Evolutionary conservation across 495 filamentous ascomycete genomes (phyloP).

Genomic region (Aspergillus avenaceus): DNA sequence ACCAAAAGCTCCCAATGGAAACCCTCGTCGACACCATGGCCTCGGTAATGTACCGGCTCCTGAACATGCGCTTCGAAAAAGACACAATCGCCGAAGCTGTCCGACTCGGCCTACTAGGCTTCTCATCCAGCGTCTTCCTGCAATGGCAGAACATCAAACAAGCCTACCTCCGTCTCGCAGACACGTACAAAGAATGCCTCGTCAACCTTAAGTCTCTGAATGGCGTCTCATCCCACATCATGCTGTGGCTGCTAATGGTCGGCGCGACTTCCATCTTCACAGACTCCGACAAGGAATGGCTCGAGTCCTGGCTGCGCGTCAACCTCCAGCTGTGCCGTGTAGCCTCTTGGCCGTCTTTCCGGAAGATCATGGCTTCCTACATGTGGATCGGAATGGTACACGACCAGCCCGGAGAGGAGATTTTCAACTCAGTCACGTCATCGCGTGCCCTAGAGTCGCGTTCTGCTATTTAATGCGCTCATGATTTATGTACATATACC

Average conservation of each 20-base stretch:
- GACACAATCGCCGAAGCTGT: constrained; percentile 29
- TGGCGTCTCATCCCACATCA: constrained; percentile 3
- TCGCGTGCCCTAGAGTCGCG: not conserved
- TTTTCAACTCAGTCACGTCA: not conserved
- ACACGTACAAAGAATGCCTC: constrained; percentile 12
- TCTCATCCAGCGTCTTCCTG: constrained; percentile 34
- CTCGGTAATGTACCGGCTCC: constrained; percentile 39
- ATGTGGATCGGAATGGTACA: not conserved
- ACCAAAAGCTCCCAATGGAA: constrained; percentile 20
- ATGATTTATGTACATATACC: too few relatives aligned
- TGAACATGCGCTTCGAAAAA: constrained; percentile 22
- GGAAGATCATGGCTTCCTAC: not conserved
- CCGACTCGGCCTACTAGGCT: constrained; percentile 36
- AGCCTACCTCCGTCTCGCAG: constrained; percentile 22
- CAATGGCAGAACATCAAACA: constrained; percentile 27
- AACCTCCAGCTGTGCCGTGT: not conserved
- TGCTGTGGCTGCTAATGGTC: constrained; percentile 35
- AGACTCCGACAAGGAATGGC: not conserved
- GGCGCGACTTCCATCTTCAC: constrained; percentile 29
- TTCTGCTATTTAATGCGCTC: too few relatives aligned
- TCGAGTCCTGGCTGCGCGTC: not conserved
- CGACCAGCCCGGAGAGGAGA: not conserved
- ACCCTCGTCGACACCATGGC: constrained; percentile 31
- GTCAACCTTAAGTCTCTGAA: not conserved
- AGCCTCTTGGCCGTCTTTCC: not conserved